Conservation (phyloP, 805 yeast genomes). For the Suhomyces vadensis region DNA sequence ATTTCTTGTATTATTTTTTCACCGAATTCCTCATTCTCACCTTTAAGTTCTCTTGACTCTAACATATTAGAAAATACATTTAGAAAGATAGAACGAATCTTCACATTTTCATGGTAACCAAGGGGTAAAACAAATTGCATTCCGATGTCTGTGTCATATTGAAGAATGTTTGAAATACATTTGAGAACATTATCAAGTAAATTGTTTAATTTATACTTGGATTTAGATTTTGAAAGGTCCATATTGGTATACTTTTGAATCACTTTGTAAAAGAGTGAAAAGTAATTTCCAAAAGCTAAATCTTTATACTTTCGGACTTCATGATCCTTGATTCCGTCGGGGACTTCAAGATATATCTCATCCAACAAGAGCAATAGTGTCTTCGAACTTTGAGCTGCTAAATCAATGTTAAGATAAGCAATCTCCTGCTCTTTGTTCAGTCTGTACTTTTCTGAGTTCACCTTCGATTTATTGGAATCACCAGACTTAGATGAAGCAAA, state of each 20-base stretch:
- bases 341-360: conserved; percentile 59
- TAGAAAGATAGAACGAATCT: conserved; percentile 70
- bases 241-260: conserved; percentile 45
- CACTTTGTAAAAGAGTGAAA: conserved; percentile 57
- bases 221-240: conserved; percentile 20
- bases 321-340: conserved; percentile 52
- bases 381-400: conserved; percentile 64
- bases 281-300: conserved; percentile 67
- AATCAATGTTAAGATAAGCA: conserved; percentile 53
- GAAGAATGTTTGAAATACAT: conserved; percentile 67
- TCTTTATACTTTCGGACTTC: conserved; percentile 57
- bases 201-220: conserved; percentile 54
- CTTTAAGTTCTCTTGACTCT: conserved; percentile 32
- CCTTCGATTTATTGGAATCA: neutral
- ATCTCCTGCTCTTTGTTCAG: conserved; percentile 32
- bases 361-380: conserved; percentile 57
- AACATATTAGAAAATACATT: conserved; percentile 72
- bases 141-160: conserved; percentile 76
- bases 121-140: conserved; percentile 72
- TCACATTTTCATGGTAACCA: conserved; percentile 68
- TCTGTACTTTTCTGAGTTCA: neutral
- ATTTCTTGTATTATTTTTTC: conserved; percentile 26
- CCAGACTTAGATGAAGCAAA: neutral
- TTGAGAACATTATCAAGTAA: conserved; percentile 64
- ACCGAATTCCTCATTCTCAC: conserved; percentile 28